Conservation (phyloP, 805 yeast species). For the Aciculoconidium aculeatum region DNA sequence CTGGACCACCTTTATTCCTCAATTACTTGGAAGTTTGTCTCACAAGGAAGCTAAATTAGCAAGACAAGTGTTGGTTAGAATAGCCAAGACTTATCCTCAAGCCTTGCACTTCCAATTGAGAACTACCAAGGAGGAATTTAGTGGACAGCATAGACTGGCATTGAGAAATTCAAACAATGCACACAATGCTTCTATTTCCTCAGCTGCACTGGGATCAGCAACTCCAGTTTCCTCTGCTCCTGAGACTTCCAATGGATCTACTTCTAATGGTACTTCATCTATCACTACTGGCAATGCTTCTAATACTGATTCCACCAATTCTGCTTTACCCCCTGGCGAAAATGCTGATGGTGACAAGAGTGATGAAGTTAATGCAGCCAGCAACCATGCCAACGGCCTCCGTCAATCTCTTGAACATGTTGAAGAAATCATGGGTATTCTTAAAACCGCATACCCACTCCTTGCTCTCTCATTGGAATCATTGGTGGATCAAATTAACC, state of each 20-base stretch:
- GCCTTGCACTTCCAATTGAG: slow-evolving; percentile 94
- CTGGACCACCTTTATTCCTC: slow-evolving; percentile 97
- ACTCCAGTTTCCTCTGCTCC: no score
- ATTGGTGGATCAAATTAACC: slow-evolving; percentile 89
- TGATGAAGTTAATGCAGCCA: slow-evolving; percentile 2
- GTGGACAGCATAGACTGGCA: slow-evolving; percentile 77
- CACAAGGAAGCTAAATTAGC: slow-evolving; percentile 89
- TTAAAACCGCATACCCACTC: slow-evolving; percentile 94
- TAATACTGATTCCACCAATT: no score
- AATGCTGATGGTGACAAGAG: slow-evolving; percentile 3
- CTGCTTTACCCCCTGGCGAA: no score
- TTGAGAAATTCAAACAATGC: no score
- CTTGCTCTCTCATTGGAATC: slow-evolving; percentile 91
- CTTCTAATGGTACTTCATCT: no score
- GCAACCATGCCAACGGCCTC: not conserved
- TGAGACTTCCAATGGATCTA: no score
- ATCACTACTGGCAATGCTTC: no score
- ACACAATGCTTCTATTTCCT: no score
- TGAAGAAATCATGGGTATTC: slow-evolving; percentile 85
- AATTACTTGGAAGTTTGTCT: slow-evolving; percentile 79
- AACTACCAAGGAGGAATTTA: slow-evolving; percentile 91
- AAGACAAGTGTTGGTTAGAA: slow-evolving; percentile 78
- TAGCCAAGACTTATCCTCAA: slow-evolving; percentile 96
- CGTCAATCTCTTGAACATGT: slow-evolving; percentile 37
- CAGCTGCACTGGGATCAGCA: no score